A percentile compares a stretch with the other conserved stretches of the same genome.
Conservation (phyloP, 2,329 filamentous ascomycete genomes). For the Coniella lustricola region DNA sequence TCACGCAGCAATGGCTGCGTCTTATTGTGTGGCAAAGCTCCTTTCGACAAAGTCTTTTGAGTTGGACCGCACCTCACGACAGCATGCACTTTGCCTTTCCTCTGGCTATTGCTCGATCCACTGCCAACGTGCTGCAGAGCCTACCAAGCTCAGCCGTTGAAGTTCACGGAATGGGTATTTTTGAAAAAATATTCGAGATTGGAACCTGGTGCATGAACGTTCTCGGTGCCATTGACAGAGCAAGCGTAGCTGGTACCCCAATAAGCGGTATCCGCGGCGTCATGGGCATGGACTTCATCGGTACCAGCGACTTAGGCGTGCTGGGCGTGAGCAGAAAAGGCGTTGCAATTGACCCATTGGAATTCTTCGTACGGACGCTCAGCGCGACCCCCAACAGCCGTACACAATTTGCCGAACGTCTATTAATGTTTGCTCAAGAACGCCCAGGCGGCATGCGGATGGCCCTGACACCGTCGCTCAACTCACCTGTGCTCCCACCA, state of each 20-base stretch:
- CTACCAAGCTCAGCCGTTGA: conserved; percentile 36
- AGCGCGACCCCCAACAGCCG: conserved; percentile 37
- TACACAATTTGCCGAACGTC: conserved; percentile 35
- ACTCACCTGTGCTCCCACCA: conserved; percentile 15
- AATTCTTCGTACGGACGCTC: conserved; percentile 37
- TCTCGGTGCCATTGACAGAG: conserved; percentile 29
- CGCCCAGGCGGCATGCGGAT: conserved; percentile 31
- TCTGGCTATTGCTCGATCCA: conserved; percentile 53
- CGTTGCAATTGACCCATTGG: conserved; percentile 32
- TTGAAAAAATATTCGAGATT: conserved; percentile 44
- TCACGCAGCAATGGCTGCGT: conserved; percentile 64
- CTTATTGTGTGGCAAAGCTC: conserved; percentile 68
- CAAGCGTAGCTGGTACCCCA: conserved; percentile 20
- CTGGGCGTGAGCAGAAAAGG: conserved; percentile 26
- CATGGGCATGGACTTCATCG: conserved; percentile 26
- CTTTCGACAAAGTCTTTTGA: conserved; percentile 58
- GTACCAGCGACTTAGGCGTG: conserved; percentile 26
- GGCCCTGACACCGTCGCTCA: conserved; percentile 26
- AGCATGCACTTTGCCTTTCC: conserved; percentile 57
- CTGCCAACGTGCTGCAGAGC: conserved; percentile 37
- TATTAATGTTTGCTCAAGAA: conserved; percentile 34
- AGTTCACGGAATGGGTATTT: conserved; percentile 42
- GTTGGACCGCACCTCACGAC: conserved; percentile 48
- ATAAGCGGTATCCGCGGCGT: conserved; percentile 15
- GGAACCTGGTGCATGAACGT: conserved; percentile 38